phyloP scores from a whole-genome alignment of 805 yeast genomes.

The Candida golubevii region DNA sequence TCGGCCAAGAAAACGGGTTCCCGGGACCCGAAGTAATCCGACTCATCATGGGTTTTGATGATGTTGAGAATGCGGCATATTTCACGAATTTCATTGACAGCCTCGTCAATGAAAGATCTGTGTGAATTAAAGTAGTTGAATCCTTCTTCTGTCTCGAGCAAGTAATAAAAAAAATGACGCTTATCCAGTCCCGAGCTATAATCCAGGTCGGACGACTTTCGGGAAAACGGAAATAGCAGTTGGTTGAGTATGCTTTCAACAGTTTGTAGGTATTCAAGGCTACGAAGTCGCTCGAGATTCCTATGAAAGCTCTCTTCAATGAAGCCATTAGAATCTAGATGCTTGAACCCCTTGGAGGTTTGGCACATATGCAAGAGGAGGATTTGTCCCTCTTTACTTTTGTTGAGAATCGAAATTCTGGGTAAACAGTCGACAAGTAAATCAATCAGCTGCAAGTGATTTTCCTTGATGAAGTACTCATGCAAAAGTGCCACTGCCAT shows the following conservation, averaged over 20 bases:
- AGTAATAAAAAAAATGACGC: conserved; percentile 71
- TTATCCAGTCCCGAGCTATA: background rate
- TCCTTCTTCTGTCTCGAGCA: conserved; percentile 81
- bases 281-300: conserved; percentile 8
- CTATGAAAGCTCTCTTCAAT: conserved; percentile 10
- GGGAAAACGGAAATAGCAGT: conserved; percentile 23
- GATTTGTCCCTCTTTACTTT: conserved; percentile 29
- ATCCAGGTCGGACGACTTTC: background rate
- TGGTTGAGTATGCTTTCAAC: conserved; percentile 10
- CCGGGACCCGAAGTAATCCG: background rate
- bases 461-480: conserved; percentile 15
- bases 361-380: conserved; percentile 62
- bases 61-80: conserved; percentile 10
- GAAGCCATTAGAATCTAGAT: conserved; percentile 46
- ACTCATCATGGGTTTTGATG: conserved; percentile 4
- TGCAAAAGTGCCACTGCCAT: conserved; percentile 21
- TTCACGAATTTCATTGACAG: conserved; percentile 19
- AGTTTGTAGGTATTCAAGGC: conserved; percentile 9
- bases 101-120: conserved; percentile 36
- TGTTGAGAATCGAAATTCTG: conserved; percentile 37
- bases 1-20: background rate
- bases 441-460: conserved; percentile 39
- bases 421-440: conserved; percentile 54
- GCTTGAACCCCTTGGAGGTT: conserved; percentile 65
- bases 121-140: conserved; percentile 47